Evolutionary conservation across 2,329 filamentous ascomycete genomes (phyloP), one percentile per base, ranked within the genome.

Genomic region (Trichoderma brevicompactum): DNA sequence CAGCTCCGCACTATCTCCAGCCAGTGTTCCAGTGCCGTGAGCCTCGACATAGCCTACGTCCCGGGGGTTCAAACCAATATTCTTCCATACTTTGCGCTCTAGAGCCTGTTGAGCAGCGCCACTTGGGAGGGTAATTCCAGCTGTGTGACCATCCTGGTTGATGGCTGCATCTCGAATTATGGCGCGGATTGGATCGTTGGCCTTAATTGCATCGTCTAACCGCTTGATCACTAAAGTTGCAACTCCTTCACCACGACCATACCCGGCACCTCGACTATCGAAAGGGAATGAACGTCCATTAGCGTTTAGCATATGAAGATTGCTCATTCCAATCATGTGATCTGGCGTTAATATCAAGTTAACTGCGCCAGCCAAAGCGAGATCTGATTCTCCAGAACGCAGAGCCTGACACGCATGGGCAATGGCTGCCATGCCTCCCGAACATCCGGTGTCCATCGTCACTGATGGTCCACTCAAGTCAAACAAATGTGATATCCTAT

Each of bases 231-330:
- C 69, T 1, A 88, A 69, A 15, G 81, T 76, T 0, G 77, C 82
- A 19, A 81, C 74, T 0, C 84, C 86, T 69, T 89, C 86, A 1
- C 84, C 85, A 5, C 85, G 79, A 0, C 80, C 84, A 70, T 87
- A 89, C 2, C 86, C 86, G 65, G 74, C 70, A 0, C 72, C 76
- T 0, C 72, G 67, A 28, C 66, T 49, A 44, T 77, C 75, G 28
- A 75, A 79, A 13, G 72, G 23, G 40, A 12, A 61, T 19, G 38
- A 59, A 9, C 41, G 38, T 12, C 55, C 55, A 13, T 59, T 23
- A 5, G 10, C 32, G 17, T 19, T 28, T 8, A 54, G 32, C 50
- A 54, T 54, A 8, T 54, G 19, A 17, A 54, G 28, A 7, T 54
- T 36, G 36, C 50, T 54, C 28, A 34, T 34, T 12, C 32, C 19